phyloP scores from a whole-genome alignment of 306 rosid genomes.

The Inga laurina region DNA sequence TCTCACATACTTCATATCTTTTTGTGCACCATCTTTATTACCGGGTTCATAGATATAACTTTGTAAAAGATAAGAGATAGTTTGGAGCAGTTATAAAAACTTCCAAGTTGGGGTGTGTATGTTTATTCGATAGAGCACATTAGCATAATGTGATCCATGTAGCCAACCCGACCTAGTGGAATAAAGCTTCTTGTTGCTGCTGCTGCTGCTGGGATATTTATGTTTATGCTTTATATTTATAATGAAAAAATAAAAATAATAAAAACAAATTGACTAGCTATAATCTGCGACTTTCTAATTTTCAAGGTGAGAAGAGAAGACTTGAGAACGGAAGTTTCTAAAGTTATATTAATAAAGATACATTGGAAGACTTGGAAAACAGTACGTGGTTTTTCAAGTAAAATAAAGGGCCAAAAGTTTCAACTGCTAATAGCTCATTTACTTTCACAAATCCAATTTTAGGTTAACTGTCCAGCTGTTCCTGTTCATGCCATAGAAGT shows the following conservation, averaged over 20 bases:
- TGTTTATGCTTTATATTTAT: neutral
- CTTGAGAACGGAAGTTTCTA: neutral
- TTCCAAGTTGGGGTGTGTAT: neutral
- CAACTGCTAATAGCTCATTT: neutral
- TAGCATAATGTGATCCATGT: neutral
- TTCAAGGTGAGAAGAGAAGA: neutral
- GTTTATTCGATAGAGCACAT: neutral
- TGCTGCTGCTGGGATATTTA: neutral
- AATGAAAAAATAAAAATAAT: neutral
- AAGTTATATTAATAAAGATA: neutral
- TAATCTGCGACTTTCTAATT: neutral
- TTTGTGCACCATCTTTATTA: neutral
- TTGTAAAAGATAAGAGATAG: neutral
- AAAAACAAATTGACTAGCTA: neutral
- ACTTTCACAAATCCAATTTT: neutral
- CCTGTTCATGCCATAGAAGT: neutral
- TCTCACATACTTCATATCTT: neutral
- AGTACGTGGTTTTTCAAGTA: neutral
- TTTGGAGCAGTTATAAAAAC: neutral
- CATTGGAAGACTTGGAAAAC: neutral
- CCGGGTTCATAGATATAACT: neutral
- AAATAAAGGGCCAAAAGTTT: neutral
- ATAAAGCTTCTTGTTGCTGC: neutral
- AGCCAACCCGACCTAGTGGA: neutral
- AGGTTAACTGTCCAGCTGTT: neutral